phyloP scores from a whole-genome alignment of 192 early-diverging fungal species.

The Coemansia sp. region DNA sequence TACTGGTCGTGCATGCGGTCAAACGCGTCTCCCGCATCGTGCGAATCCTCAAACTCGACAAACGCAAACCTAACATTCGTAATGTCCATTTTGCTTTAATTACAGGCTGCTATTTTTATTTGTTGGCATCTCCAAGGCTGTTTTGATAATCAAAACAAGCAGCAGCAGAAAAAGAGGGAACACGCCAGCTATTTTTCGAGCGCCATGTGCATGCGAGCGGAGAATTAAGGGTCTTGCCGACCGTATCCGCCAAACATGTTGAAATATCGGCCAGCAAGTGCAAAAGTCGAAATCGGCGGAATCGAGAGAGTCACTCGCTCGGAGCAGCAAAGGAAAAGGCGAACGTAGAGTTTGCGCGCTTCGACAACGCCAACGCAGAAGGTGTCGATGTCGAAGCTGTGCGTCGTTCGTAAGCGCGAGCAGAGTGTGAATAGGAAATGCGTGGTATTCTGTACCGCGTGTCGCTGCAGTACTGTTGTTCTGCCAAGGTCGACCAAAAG shows the following conservation, averaged over 20 bases:
- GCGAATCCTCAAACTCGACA: slow-evolving; percentile 89
- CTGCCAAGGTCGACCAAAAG: background rate
- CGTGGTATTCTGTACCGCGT: background rate
- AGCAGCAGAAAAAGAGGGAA: too few species aligned
- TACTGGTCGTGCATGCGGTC: slow-evolving; percentile 85
- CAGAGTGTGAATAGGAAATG: background rate
- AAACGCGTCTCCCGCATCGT: slow-evolving; percentile 92
- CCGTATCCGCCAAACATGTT: background rate
- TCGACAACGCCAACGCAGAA: background rate
- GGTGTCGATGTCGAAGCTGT: background rate
- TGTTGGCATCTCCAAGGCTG: background rate
- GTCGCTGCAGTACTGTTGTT: background rate
- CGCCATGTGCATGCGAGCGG: too few species aligned
- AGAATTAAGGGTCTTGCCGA: too few species aligned
- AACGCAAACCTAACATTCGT: slow-evolving; percentile 78
- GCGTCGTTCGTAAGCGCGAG: background rate
- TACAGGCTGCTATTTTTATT: background rate
- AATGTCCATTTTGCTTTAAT: background rate
- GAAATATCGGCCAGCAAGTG: background rate
- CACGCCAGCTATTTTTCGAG: too few species aligned
- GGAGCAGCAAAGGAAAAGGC: background rate
- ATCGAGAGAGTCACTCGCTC: background rate
- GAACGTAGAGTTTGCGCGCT: background rate
- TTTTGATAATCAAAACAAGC: background rate
- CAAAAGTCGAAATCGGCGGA: too few species aligned